Evolutionary conservation across 805 yeast species (phyloP).

Genomic region (Starmerella cellae): DNA sequence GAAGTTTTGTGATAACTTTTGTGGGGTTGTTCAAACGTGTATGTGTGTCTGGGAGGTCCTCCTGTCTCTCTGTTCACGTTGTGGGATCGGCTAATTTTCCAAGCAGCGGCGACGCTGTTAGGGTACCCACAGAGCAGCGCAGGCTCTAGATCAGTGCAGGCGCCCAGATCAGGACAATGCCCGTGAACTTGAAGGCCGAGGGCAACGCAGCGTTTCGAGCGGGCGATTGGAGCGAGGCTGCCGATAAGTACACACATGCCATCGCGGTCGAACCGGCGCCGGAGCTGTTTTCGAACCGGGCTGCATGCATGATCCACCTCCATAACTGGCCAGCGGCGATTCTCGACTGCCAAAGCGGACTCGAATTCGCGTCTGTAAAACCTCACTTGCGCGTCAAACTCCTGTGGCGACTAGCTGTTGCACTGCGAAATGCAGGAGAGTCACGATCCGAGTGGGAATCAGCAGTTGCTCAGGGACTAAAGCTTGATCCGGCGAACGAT

Average conservation of each 20-base stretch:
- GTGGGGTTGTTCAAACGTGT: too few relatives aligned
- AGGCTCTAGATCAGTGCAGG: neutral
- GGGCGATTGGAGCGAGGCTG: constrained; percentile 1
- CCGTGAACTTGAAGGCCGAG: constrained; percentile 14
- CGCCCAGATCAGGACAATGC: neutral
- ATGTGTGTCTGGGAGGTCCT: too few relatives aligned
- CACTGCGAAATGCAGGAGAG: constrained; percentile 10
- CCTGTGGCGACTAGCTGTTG: constrained; percentile 17
- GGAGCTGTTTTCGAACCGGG: constrained; percentile 17
- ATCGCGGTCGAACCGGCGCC: constrained; percentile 10
- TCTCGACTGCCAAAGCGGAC: constrained; percentile 16
- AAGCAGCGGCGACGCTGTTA: too few relatives aligned
- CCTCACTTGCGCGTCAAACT: constrained; percentile 12
- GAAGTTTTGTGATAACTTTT: too few relatives aligned
- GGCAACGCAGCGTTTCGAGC: constrained; percentile 15
- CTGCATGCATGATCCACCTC: constrained; percentile 20
- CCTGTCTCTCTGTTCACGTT: too few relatives aligned
- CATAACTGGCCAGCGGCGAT: constrained; percentile 11
- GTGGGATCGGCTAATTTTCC: too few relatives aligned
- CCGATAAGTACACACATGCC: constrained; percentile 10
- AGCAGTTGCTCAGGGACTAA: constrained; percentile 14
- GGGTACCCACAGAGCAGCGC: too few relatives aligned
- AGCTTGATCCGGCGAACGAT: constrained; percentile 17
- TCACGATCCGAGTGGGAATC: constrained; percentile 6
- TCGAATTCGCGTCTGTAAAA: neutral